Conservation (phyloP, 2,329 filamentous ascomycete genomes). For the Diaporthe citrichinensis region DNA sequence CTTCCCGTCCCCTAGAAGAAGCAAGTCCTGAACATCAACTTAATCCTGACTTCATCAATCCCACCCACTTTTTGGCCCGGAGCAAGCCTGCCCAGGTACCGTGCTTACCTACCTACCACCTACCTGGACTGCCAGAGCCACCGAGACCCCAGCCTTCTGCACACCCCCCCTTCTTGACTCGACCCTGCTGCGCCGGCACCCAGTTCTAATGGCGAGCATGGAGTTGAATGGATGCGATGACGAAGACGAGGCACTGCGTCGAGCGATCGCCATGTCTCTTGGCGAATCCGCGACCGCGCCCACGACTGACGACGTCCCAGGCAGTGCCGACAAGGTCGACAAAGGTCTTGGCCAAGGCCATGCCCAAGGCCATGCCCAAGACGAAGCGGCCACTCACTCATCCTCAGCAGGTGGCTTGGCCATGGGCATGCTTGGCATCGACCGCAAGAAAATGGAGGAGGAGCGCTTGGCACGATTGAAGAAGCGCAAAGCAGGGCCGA, state of each 20-base stretch:
- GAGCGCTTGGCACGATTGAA: slow-evolving; percentile 81
- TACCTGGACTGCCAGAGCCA: neutral
- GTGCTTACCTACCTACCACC: neutral
- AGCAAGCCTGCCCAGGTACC: neutral
- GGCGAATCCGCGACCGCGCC: slow-evolving; percentile 47
- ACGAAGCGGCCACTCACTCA: slow-evolving; percentile 41
- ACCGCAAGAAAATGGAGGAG: slow-evolving; percentile 88
- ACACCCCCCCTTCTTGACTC: slow-evolving; percentile 4
- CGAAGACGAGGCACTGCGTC: slow-evolving; percentile 72
- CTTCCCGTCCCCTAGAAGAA: slow-evolving; percentile 22
- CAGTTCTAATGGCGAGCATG: slow-evolving; percentile 45
- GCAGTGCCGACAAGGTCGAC: slow-evolving; percentile 17
- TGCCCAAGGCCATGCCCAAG: slow-evolving; percentile 43
- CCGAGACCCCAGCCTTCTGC: neutral
- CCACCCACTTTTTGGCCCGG: slow-evolving; percentile 16
- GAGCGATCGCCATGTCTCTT: slow-evolving; percentile 73
- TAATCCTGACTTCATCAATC: slow-evolving; percentile 33
- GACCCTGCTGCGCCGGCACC: neutral
- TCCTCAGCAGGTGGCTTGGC: slow-evolving; percentile 29
- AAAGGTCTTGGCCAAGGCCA: slow-evolving; percentile 24
- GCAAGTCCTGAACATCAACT: slow-evolving; percentile 18
- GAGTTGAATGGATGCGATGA: slow-evolving; percentile 55
- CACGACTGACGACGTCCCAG: slow-evolving; percentile 21
- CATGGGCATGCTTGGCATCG: slow-evolving; percentile 65
- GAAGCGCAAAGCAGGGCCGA: slow-evolving; percentile 61